Conservation (phyloP, 345 rosid species). For the Eucalyptus sp. region DNA sequence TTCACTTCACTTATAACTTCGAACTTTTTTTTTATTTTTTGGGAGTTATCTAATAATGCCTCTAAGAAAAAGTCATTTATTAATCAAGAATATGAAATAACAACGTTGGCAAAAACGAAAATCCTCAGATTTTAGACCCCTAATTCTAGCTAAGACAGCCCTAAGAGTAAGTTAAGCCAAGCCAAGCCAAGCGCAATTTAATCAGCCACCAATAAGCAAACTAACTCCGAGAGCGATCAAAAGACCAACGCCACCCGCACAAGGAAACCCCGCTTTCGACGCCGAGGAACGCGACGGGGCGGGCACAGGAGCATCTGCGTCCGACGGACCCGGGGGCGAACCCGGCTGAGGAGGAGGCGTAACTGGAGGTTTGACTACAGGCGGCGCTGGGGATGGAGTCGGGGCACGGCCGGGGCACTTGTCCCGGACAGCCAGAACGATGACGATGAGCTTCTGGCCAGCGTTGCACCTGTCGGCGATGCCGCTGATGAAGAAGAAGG, state of each 20-base stretch:
- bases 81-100: background rate
- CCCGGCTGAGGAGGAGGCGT: background rate
- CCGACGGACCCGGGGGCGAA: slow-evolving; percentile 1
- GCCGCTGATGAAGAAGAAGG: slow-evolving; percentile 77
- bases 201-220: background rate
- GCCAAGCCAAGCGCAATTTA: background rate
- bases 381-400: slow-evolving; percentile 8
- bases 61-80: background rate
- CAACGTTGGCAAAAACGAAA: background rate
- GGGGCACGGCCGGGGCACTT: slow-evolving; percentile 6
- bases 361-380: slow-evolving; percentile 1
- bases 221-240: slow-evolving; percentile 3
- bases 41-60: background rate
- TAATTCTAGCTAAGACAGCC: background rate
- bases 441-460: slow-evolving; percentile 45
- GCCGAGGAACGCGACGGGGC: slow-evolving; percentile 8
- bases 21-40: background rate
- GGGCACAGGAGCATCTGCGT: slow-evolving; percentile 6
- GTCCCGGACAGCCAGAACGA: slow-evolving; percentile 50
- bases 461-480: slow-evolving; percentile 46
- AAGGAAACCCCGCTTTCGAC: background rate
- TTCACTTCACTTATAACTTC: background rate
- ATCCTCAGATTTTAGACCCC: background rate
- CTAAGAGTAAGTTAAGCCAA: background rate
- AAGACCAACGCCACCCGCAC: background rate